Evolutionary conservation across 164 flowering plant genomes (phyloP), one percentile per base, ranked within the genome.

Genomic region (Cinnamomum chago): DNA sequence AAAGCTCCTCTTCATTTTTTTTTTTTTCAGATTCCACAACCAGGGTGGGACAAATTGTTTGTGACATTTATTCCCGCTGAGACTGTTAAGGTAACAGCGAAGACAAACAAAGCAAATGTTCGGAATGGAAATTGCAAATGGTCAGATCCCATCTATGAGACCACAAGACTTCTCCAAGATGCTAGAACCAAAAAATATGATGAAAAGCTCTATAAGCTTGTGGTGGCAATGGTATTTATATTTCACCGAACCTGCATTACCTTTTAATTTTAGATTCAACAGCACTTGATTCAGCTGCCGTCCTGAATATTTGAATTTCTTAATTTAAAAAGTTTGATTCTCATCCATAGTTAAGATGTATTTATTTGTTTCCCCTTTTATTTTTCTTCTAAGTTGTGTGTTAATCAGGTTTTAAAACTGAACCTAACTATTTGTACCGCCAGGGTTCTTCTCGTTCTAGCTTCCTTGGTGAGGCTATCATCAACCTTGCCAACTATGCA

Each of bases 121-220:
- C 85, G 93, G 83, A 96, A 90, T 82, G 99, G 99, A 70, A 83
- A 86, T 24, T 96, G 99, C 85, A 96, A 92, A 85, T 96, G 99
- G 99, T 90, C 81, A 20, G 99, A 96, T 88, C 97, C 99, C 52
- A 91, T 96, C 76, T 96, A 96, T 86, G 99, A 96, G 85, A 94
- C 97, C 12, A 90, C 99, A 70, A 89, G 93, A 79, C 98, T 94
- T 85, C 90, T 96, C 27, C 95, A 86, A 81, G 97, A 96, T 82
- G 80, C 82, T 52, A 91, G 78, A 85, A 92, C 89, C 72, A 94
- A 86, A 77, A 84, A 86, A 73, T 94, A 79, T 78, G 99, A 96
- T 77, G 97, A 92, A 76, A 96, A 92, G 85, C 77, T 88, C 11
- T 94, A 88, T 80, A 96, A 91, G 82, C 81, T 96, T 82, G 87